These are phyloP conservation scores for Chlamydomonas incerta DNA, from an alignment of 139 green algal species.

Conservation along the genomic window DNA sequence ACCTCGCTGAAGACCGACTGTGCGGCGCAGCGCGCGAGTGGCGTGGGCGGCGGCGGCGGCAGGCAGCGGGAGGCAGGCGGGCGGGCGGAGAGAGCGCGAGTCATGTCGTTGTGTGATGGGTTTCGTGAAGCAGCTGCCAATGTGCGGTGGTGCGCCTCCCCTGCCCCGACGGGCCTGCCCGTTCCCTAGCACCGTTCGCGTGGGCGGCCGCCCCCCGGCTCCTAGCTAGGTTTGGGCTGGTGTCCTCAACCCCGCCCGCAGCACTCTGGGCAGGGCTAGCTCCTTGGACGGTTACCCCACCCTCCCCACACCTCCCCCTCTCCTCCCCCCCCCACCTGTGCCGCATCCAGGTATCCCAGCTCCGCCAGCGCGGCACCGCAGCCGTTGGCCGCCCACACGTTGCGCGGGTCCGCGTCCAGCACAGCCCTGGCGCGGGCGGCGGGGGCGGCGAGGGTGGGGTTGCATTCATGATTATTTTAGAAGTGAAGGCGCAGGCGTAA, in stretches of 20 bases:
- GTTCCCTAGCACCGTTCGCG: too few relatives aligned
- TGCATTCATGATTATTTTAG: background rate
- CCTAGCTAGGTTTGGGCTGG: too few relatives aligned
- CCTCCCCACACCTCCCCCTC: too few relatives aligned
- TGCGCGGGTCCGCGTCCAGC: slow-evolving; percentile 69
- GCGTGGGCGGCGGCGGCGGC: background rate
- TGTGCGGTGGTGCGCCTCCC: background rate
- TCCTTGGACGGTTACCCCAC: too few relatives aligned
- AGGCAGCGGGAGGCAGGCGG: too few relatives aligned
- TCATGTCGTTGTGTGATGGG: too few relatives aligned
- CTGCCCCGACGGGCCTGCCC: too few relatives aligned
- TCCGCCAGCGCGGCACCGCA: slow-evolving; percentile 89
- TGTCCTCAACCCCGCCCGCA: too few relatives aligned
- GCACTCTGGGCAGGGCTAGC: too few relatives aligned
- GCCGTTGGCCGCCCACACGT: slow-evolving; percentile 91
- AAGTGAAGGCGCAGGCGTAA: background rate
- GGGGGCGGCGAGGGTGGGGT: background rate
- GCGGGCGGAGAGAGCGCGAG: background rate
- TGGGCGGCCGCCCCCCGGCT: too few relatives aligned
- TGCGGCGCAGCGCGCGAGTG: background rate
- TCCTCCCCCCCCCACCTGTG: slow-evolving; percentile 76
- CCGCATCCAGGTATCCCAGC: slow-evolving; percentile 71
- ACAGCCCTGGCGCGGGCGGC: slow-evolving; percentile 55
- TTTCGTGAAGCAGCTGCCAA: too few relatives aligned
- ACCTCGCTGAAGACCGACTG: slow-evolving; percentile 58